Base-by-base conservation (phyloP, 192 early-diverging fungal species). In the Rhizophlyctis rosea region DNA sequence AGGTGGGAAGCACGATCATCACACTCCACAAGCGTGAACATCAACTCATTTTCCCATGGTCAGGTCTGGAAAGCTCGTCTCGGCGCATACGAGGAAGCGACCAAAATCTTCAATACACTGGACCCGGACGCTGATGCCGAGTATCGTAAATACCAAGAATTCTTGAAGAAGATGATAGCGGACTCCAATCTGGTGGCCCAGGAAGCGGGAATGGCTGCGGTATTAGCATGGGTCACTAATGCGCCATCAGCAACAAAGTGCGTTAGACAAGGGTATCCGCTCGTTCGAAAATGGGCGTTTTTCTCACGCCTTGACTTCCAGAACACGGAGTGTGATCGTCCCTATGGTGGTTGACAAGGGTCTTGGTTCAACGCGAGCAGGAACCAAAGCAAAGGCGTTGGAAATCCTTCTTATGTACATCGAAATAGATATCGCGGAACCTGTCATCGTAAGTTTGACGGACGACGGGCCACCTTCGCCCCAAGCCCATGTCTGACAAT, bases 11-110 rank as follows among this genome's bases (percentile, higher is more conserved):
- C n/a, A 33, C 50, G 5, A 28, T 9, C 50, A 4, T 35, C 31
- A 47, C 29, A 16, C 34, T 47, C 24, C 29, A 54, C 47, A 57
- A 59, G 49, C 51, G 11, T 70, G 44, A 63, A 33, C 29, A 14
- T 72, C 18, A 59, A 62, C 65, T 57, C 53, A 51, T 29, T 54
- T 34, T 25, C 7, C 47, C 21, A 47, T 60, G 29, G 28, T 30
- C 36, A 96, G 96, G 74, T 84, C 34, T 98, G 96, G 96, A 97
- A 98, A 72, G 95, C 90, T 31, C 87, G 96, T 53, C 73, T 87
- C 49, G 81, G 73, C 44, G 96, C 87, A 4, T 98, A 93, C 69
- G 86, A 86, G 29, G 89, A 93, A 51, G 73, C 95, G 18, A 76
- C 83, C 21, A 84, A 84, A 50, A 64, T 86, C 36, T 87, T 96